phyloP scores from a whole-genome alignment of 805 yeast species.

The Saccharomycopsis lassenensis region DNA sequence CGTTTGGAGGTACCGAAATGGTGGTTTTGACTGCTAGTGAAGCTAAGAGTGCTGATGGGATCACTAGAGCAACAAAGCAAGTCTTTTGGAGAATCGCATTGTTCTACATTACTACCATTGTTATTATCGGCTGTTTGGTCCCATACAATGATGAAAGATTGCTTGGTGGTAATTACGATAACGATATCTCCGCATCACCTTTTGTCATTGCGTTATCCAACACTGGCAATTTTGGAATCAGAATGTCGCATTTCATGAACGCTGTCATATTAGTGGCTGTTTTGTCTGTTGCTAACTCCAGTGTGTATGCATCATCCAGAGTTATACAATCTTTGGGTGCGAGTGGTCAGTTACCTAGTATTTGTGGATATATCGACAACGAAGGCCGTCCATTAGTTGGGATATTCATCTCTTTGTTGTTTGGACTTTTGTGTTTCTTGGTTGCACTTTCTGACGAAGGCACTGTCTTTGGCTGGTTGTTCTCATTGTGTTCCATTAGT shows the following conservation, averaged over 20 bases:
- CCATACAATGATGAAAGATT: slow-evolving; percentile 36
- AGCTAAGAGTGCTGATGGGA: slow-evolving; percentile 39
- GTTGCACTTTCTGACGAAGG: slow-evolving; percentile 47
- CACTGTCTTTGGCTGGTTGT: slow-evolving; percentile 54
- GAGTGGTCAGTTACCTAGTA: slow-evolving; percentile 48
- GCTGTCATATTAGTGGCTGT: slow-evolving; percentile 57
- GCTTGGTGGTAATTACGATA: slow-evolving; percentile 29
- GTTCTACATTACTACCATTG: slow-evolving; percentile 37
- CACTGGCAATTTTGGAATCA: slow-evolving; percentile 42
- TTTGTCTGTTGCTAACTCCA: slow-evolving; percentile 44
- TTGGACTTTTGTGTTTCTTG: slow-evolving; percentile 55
- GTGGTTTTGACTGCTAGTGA: slow-evolving; percentile 51
- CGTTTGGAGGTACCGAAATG: slow-evolving; percentile 51
- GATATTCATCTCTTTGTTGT: slow-evolving; percentile 36
- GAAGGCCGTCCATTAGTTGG: slow-evolving; percentile 51
- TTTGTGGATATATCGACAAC: slow-evolving; percentile 42
- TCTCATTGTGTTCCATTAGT: slow-evolving; percentile 49
- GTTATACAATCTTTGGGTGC: slow-evolving; percentile 43
- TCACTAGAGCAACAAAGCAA: slow-evolving; percentile 45
- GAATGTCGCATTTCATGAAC: slow-evolving; percentile 39
- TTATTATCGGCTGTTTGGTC: slow-evolving; percentile 41
- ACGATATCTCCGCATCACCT: slow-evolving; percentile 48
- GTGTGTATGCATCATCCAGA: slow-evolving; percentile 37
- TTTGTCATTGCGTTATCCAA: slow-evolving; percentile 50
- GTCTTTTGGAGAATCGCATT: slow-evolving; percentile 44